phyloP scores from a whole-genome alignment of 2,329 filamentous ascomycete genomes.

The Nectriaceae sp. region DNA sequence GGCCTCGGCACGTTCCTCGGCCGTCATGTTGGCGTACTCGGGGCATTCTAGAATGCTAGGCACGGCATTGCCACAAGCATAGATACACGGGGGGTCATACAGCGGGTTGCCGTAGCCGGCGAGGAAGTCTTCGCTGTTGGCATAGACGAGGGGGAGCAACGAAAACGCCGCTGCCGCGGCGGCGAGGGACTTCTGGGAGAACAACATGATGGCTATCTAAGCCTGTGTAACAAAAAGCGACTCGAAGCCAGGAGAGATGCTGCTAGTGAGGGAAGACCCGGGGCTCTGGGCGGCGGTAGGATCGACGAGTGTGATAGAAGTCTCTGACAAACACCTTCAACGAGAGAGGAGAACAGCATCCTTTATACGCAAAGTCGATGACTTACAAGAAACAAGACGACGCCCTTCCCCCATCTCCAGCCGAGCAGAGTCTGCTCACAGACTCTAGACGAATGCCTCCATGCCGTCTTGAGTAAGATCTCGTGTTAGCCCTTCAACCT shows the following conservation, averaged over 20 bases:
- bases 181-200: not conserved
- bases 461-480: constrained; percentile 7
- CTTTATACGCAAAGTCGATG: not conserved
- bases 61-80: constrained; percentile 17
- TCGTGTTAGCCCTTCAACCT: not conserved
- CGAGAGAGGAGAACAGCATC: not conserved
- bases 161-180: not conserved
- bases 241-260: not conserved
- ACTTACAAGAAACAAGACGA: no score
- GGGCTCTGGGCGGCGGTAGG: no score
- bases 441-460: constrained; percentile 4
- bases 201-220: not conserved
- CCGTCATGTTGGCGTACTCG: constrained; percentile 19
- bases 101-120: constrained; percentile 18
- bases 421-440: no score
- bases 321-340: not conserved
- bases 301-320: not conserved
- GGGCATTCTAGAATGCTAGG: constrained; percentile 21
- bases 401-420: no score
- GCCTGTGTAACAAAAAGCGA: not conserved
- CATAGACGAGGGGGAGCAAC: not conserved
- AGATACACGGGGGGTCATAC: constrained; percentile 12
- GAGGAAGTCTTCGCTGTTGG: constrained; percentile 12
- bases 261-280: not conserved
- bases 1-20: constrained; percentile 12